Evolutionary conservation across 768 basidiomycete species (phyloP).

Genomic region (Suillus sp.): DNA sequence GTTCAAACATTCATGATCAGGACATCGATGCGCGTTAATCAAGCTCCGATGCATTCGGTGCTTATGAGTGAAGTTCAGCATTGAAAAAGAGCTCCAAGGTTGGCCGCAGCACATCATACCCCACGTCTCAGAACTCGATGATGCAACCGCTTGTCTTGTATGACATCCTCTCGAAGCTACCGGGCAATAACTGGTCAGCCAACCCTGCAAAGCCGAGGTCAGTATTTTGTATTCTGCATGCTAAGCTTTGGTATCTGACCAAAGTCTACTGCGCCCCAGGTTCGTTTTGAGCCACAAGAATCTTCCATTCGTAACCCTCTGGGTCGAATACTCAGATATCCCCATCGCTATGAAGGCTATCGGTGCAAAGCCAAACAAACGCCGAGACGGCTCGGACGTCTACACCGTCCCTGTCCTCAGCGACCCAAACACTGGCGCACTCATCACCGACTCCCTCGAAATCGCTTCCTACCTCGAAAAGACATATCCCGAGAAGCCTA

Average conservation of each 20-base stretch:
- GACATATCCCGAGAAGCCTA: constrained; percentile 34
- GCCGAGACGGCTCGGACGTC: constrained; percentile 19
- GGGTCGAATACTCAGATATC: constrained; percentile 40
- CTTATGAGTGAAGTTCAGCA: background rate
- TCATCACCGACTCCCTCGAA: constrained; percentile 34
- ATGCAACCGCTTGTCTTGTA: constrained; percentile 38
- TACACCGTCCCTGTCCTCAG: constrained; percentile 40
- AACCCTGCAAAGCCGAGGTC: constrained; percentile 44
- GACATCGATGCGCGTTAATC: background rate
- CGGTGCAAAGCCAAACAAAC: constrained; percentile 26
- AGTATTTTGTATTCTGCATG: background rate
- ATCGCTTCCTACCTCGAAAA: constrained; percentile 41
- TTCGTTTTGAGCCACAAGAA: constrained; percentile 35
- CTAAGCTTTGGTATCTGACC: background rate
- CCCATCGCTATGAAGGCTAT: constrained; percentile 26
- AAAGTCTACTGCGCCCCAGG: constrained; percentile 21
- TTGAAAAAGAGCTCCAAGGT: background rate
- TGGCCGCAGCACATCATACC: background rate
- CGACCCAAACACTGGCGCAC: constrained; percentile 32
- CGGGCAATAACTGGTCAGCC: constrained; percentile 36
- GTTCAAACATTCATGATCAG: background rate
- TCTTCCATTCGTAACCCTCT: constrained; percentile 36
- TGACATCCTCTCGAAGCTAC: constrained; percentile 37
- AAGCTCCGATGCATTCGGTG: background rate
- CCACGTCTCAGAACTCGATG: background rate